These are phyloP conservation scores for Penicillium pancosmium DNA, from an alignment of 495 filamentous ascomycete species.

Conservation along the genomic window DNA sequence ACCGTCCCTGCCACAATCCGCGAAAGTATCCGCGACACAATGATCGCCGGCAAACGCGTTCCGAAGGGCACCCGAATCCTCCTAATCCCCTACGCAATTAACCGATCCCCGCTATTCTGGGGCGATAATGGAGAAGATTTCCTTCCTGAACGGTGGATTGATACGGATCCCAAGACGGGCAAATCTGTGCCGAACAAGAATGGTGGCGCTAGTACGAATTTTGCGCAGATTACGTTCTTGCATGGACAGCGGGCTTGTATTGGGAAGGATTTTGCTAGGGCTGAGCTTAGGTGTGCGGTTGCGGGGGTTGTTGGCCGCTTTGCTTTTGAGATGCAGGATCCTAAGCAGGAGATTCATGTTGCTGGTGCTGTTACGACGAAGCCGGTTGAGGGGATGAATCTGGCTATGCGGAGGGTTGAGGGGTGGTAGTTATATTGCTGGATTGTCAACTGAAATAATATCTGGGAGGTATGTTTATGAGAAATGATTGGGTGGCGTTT, in stretches of 20 bases:
- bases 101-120: slow-evolving; percentile 44
- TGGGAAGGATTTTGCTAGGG: slow-evolving; percentile 53
- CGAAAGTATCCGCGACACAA: slow-evolving; percentile 47
- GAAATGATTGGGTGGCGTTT: neutral
- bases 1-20: slow-evolving; percentile 55
- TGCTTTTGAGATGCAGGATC: slow-evolving; percentile 59
- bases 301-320: slow-evolving; percentile 42
- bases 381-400: slow-evolving; percentile 65
- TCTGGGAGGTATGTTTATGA: neutral
- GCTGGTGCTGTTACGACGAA: slow-evolving; percentile 66
- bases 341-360: slow-evolving; percentile 60
- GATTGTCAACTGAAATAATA: neutral
- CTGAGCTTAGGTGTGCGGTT: slow-evolving; percentile 41
- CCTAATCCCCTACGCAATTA: slow-evolving; percentile 47
- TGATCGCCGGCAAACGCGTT: slow-evolving; percentile 44
- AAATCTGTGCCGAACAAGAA: slow-evolving; percentile 33
- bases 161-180: slow-evolving; percentile 36
- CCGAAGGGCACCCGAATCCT: slow-evolving; percentile 49
- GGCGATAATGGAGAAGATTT: slow-evolving; percentile 45
- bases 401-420: slow-evolving; percentile 60
- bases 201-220: slow-evolving; percentile 48
- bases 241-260: slow-evolving; percentile 54
- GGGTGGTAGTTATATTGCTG: slow-evolving; percentile 55
- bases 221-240: slow-evolving; percentile 51
- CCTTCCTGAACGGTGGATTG: slow-evolving; percentile 53